Percentiles rank a stretch among this genome's conserved stretches.
Evolutionary conservation across 1,139 yeast genomes (phyloP).

Genomic region (Geotrichum fermentans): DNA sequence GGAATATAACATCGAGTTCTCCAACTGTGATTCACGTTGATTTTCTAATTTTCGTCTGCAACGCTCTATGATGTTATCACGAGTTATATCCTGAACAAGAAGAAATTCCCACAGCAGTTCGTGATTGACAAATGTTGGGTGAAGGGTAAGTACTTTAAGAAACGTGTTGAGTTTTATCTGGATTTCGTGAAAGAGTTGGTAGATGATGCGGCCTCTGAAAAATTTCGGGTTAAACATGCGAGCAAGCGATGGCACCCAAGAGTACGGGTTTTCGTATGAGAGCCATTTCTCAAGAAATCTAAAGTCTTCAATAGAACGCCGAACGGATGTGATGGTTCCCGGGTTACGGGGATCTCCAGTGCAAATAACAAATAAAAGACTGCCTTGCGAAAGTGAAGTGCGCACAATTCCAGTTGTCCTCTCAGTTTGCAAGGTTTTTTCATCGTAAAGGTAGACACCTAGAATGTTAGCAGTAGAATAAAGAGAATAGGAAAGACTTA

Average conservation of each 20-base stretch:
- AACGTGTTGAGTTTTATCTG: constrained; percentile 48
- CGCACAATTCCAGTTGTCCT: constrained; percentile 30
- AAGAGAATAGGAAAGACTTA: constrained; percentile 31
- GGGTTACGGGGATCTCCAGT: constrained; percentile 30
- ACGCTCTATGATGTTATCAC: constrained; percentile 35
- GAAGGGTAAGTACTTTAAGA: constrained; percentile 41
- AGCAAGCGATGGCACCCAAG: constrained; percentile 38
- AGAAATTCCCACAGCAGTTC: constrained; percentile 46
- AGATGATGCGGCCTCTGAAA: constrained; percentile 36
- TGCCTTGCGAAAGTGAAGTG: constrained; percentile 30
- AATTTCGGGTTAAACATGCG: constrained; percentile 35
- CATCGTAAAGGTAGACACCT: constrained; percentile 8
- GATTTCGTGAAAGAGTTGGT: constrained; percentile 45
- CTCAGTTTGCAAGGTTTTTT: constrained; percentile 17
- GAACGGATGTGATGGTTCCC: constrained; percentile 27
- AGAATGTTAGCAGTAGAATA: constrained; percentile 1
- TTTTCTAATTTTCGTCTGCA: constrained; percentile 36
- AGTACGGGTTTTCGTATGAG: constrained; percentile 35
- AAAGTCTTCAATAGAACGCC: constrained; percentile 44
- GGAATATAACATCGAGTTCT: constrained; percentile 27
- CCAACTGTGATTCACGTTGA: constrained; percentile 34
- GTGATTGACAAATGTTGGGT: constrained; percentile 36
- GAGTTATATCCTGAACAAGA: constrained; percentile 38
- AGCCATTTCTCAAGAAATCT: constrained; percentile 39
- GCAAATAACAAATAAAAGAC: constrained; percentile 31